These are phyloP conservation scores for Cenchrus americanus DNA, from an alignment of 176 grass and related monocot genomes.

Conservation along the genomic window DNA sequence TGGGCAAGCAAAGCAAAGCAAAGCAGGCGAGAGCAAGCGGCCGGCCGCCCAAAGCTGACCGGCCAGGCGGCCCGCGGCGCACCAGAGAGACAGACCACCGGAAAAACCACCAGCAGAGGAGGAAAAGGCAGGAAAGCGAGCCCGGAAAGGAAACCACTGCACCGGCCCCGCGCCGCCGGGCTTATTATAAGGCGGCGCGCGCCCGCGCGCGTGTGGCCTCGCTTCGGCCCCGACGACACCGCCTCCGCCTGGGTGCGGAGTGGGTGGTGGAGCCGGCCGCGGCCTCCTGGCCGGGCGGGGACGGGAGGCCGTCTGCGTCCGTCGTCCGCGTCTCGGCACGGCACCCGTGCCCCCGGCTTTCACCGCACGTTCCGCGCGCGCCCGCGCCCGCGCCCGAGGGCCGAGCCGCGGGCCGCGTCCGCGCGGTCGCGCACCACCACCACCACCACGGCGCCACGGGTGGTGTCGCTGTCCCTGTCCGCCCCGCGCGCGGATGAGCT, in stretches of 20 bases:
- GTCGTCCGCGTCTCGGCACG: neutral
- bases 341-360: too few species aligned
- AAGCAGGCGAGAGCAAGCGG: neutral
- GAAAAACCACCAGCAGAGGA: neutral
- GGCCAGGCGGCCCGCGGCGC: neutral
- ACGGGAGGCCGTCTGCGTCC: too few species aligned
- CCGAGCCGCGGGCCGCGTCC: neutral
- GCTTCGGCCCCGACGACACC: neutral
- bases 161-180: slow-evolving; percentile 2
- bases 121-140: neutral
- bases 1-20: too few species aligned
- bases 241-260: neutral
- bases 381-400: too few species aligned
- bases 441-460: too few species aligned
- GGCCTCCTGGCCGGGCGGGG: too few species aligned
- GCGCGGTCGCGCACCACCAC: neutral
- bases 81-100: neutral
- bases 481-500: slow-evolving; percentile 23
- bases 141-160: slow-evolving; percentile 21
- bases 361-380: slow-evolving; percentile 7
- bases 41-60: slow-evolving; percentile 73
- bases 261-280: neutral
- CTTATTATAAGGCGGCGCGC: slow-evolving; percentile 9
- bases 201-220: neutral
- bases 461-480: slow-evolving; percentile 1